Conservation (phyloP, 2,329 filamentous ascomycete species). For the Fusarium neocosmosporiellum region DNA sequence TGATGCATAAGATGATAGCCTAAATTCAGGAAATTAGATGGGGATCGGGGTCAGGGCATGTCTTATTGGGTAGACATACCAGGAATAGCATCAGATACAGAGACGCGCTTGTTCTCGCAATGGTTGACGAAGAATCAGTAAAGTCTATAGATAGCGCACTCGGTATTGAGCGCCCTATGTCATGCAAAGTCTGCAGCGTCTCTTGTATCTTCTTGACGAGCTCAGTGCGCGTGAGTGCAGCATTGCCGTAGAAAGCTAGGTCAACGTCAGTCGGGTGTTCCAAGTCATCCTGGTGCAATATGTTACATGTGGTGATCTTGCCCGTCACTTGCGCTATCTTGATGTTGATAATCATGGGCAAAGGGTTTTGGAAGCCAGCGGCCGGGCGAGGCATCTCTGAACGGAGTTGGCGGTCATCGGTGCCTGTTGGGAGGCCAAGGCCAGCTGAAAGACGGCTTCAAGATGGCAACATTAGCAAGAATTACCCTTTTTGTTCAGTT, state of each 20-base stretch:
- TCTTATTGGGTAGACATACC: conserved; percentile 9
- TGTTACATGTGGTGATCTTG: conserved; percentile 44
- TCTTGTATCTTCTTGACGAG: conserved; percentile 41
- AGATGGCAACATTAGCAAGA: not conserved
- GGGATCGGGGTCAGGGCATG: not conserved
- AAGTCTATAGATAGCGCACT: conserved; percentile 37
- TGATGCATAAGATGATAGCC: conserved; percentile 45
- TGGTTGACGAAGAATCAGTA: conserved; percentile 24
- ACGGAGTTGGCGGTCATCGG: conserved; percentile 43
- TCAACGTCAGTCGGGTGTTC: not conserved
- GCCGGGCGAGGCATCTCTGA: conserved; percentile 41
- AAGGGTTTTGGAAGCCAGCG: conserved; percentile 40
- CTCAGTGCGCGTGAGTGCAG: conserved; percentile 38
- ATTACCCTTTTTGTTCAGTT: too few species aligned
- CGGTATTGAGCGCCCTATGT: conserved; percentile 42
- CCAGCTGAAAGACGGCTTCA: conserved; percentile 42
- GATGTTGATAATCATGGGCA: conserved; percentile 43
- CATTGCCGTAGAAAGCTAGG: conserved; percentile 42
- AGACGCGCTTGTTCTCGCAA: conserved; percentile 42
- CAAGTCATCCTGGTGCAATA: rapidly evolving
- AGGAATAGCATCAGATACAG: conserved; percentile 44
- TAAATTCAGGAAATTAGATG: conserved; percentile 7
- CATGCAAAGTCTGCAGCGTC: conserved; percentile 33
- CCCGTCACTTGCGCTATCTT: conserved; percentile 42
- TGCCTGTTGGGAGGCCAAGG: conserved; percentile 41